phyloP scores from a whole-genome alignment of 441 rosid species.

The Eutrema salsugineum region DNA sequence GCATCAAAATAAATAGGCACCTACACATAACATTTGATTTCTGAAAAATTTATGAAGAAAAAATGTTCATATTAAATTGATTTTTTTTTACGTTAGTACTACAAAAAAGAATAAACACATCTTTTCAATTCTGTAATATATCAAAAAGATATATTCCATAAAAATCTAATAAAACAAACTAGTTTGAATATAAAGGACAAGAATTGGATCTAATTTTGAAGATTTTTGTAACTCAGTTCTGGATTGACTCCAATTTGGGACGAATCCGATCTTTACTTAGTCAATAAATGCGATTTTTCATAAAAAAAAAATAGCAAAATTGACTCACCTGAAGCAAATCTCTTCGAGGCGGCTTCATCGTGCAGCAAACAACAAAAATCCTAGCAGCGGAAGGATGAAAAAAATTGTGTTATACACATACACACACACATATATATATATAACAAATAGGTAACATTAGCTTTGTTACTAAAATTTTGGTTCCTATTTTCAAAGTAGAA shows the following conservation, averaged over 20 bases:
- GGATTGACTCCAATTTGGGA: no score
- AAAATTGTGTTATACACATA: no score
- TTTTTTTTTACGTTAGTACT: neutral
- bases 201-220: neutral
- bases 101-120: neutral
- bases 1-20: neutral
- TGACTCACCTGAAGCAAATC: neutral
- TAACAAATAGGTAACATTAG: neutral
- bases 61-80: neutral
- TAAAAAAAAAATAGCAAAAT: neutral
- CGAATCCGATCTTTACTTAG: no score
- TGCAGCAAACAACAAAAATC: neutral
- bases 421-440: no score
- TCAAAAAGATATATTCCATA: neutral
- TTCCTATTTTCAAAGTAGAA: neutral
- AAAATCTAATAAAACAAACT: neutral
- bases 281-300: no score
- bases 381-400: neutral
- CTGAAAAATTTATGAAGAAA: neutral
- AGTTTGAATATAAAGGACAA: neutral
- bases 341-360: neutral
- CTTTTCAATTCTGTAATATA: neutral
- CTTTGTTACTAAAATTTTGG: neutral
- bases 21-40: neutral
- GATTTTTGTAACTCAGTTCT: no score